Base-by-base conservation (phyloP, 805 yeast genomes). In the Starmerella floricola region DNA sequence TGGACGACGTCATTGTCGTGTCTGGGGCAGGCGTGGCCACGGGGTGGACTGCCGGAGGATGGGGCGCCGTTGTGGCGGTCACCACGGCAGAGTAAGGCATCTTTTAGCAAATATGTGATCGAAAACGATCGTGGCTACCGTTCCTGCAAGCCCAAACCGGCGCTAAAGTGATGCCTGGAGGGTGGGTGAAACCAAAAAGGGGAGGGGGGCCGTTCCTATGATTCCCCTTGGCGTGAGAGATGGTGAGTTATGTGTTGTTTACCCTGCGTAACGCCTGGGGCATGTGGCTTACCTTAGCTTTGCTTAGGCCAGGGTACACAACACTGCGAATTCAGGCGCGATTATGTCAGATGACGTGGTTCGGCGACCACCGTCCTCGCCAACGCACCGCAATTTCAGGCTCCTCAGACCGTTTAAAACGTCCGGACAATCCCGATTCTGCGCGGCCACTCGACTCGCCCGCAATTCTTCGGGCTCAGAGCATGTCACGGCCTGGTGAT, bases 71-170 rank as follows among this genome's bases (percentile, higher is more conserved):
- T 12, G 34, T 3, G 34, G 33, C 18, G 6, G 42, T 5, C 6
- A 39, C 40, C 19, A 40, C 34, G 6, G 44, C 44, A 3, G 44
- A 34, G 28, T 35, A 18, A 5, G 34, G 38, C 44, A 40, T 40
- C n/a, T n/a, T n/a, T n/a, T n/a, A n/a, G n/a, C 5, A n/a, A 17
- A 15, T 8, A 19, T 12, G n/a, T 8, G 27, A 6, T 6, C 10
- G 6, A 24, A 6, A 24, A 11, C 6, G 10, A 24, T 6, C 27
- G 11, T 13, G 15, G 30, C 15, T 27, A 15, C 12, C 30, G 12
- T 13, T 8, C n/a, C 30, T 27, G 15, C 5, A n/a, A 12, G 30
- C 13, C 6, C 15, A 27, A 6, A 10, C 15, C 34, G 16, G 26
- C 8, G 15, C 15, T 32, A 4, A 13, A 18, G 11, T 20, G 13